These are phyloP conservation scores for Venturia oleaginea DNA, from an alignment of 2,329 filamentous ascomycete genomes.

Conservation along the genomic window DNA sequence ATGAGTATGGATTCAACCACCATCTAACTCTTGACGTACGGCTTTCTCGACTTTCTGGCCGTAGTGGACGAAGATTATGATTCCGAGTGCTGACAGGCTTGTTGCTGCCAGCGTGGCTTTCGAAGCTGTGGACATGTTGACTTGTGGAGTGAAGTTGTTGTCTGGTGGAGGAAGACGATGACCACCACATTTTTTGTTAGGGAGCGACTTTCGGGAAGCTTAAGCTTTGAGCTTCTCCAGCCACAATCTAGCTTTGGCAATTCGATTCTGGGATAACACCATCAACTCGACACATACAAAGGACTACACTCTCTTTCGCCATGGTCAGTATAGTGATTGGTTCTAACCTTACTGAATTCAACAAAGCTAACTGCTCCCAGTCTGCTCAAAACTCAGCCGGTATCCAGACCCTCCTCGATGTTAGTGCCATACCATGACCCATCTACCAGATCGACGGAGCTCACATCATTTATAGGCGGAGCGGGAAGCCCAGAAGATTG, in stretches of 20 bases:
- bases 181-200: constrained; percentile 1
- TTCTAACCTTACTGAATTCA: not conserved
- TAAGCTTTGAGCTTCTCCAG: constrained; percentile 6
- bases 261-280: constrained; percentile 7
- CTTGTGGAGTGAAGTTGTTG: not conserved
- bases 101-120: constrained; percentile 77
- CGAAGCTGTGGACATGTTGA: constrained; percentile 75
- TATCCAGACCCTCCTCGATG: constrained; percentile 97
- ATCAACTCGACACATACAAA: constrained; percentile 1
- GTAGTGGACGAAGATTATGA: constrained; percentile 81
- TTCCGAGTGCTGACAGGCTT: constrained; percentile 63
- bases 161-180: not conserved
- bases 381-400: constrained; percentile 97
- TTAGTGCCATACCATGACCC: constrained; percentile 42
- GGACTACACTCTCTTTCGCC: not conserved
- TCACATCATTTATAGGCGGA: constrained; percentile 58
- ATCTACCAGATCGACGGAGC: not conserved
- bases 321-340: not conserved
- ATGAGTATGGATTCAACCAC: not conserved
- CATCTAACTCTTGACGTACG: constrained; percentile 43
- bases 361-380: constrained; percentile 39
- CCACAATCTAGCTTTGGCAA: not conserved
- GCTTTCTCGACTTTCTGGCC: constrained; percentile 75
- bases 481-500: constrained; percentile 97
- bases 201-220: not conserved